A percentile compares a stretch with the other conserved stretches of the same genome.
Evolutionary conservation across 2,329 filamentous ascomycete species (phyloP).

Genomic region (Cladophialophora yegresii): DNA sequence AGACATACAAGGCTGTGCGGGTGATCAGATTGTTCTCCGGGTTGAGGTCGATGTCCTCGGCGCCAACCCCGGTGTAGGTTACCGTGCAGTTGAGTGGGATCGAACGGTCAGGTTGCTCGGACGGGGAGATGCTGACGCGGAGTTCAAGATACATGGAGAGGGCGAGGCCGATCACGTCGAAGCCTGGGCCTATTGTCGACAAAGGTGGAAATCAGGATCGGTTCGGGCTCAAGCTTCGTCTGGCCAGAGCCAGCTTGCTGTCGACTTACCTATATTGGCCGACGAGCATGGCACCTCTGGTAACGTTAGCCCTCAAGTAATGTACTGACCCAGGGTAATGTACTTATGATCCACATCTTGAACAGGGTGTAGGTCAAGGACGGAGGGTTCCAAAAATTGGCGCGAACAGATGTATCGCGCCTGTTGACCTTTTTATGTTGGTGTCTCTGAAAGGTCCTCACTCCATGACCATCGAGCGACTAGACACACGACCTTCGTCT

Average conservation of each 20-base stretch:
- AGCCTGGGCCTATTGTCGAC: constrained; percentile 65
- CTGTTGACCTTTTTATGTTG: not conserved
- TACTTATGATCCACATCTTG: constrained; percentile 8
- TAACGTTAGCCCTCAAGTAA: constrained; percentile 6
- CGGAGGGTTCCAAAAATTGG: not conserved
- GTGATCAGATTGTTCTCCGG: constrained; percentile 91
- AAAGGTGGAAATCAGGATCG: not conserved
- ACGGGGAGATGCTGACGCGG: constrained; percentile 69
- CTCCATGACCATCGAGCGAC: not conserved
- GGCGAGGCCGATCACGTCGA: constrained; percentile 93
- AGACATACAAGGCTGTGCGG: constrained; percentile 87
- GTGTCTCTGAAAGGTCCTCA: not conserved
- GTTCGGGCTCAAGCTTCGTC: not conserved
- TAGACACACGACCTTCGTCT: not conserved
- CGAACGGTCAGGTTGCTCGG: constrained; percentile 29
- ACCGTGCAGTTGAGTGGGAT: constrained; percentile 71
- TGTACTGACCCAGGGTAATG: not conserved
- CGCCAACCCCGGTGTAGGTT: constrained; percentile 81
- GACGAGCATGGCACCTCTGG: constrained; percentile 73
- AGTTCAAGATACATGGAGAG: constrained; percentile 93
- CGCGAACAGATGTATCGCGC: not conserved
- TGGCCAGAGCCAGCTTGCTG: not conserved
- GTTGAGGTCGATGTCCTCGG: constrained; percentile 74
- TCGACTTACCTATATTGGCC: constrained; percentile 75
- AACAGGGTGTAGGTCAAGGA: not conserved